phyloP scores from a whole-genome alignment of 164 flowering plant species.

The Piper betle region DNA sequence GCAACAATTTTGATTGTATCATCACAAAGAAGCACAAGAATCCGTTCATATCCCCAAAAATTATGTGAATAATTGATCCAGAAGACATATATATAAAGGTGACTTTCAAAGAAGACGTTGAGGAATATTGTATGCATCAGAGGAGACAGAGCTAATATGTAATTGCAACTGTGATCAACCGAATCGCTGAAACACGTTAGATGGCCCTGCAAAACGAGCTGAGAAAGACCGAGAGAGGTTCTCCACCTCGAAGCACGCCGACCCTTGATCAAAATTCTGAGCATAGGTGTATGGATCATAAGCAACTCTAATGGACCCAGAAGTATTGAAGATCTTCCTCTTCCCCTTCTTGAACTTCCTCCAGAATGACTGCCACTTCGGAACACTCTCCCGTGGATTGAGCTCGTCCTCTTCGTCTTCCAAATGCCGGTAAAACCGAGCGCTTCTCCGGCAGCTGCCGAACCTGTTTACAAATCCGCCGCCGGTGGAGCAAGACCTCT shows the following conservation, averaged over 20 bases:
- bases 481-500: conserved; percentile 5
- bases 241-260: conserved; percentile 36
- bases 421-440: conserved; percentile 7
- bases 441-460: conserved; percentile 15
- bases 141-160: neutral
- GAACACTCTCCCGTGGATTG: conserved; percentile 5
- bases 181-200: conserved; percentile 15
- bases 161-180: neutral
- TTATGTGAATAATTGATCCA: neutral
- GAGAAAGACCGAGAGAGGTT: conserved; percentile 54
- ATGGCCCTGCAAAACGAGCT: conserved; percentile 44
- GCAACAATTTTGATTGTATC: too few relatives aligned
- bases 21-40: too few relatives aligned
- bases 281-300: conserved; percentile 45
- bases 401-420: conserved; percentile 6
- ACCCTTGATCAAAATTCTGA: conserved; percentile 65
- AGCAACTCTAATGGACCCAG: conserved; percentile 4
- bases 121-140: neutral
- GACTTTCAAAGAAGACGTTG: neutral
- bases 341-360: conserved; percentile 28
- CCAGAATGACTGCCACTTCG: conserved; percentile 40
- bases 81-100: neutral
- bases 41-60: too few relatives aligned
- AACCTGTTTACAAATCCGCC: conserved; percentile 26
- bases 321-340: conserved; percentile 7